A percentile compares a stretch with the other conserved stretches of the same genome.
phyloP scores from a whole-genome alignment of 352 stramenopile genomes.

The Phytophthora pistaciae region DNA sequence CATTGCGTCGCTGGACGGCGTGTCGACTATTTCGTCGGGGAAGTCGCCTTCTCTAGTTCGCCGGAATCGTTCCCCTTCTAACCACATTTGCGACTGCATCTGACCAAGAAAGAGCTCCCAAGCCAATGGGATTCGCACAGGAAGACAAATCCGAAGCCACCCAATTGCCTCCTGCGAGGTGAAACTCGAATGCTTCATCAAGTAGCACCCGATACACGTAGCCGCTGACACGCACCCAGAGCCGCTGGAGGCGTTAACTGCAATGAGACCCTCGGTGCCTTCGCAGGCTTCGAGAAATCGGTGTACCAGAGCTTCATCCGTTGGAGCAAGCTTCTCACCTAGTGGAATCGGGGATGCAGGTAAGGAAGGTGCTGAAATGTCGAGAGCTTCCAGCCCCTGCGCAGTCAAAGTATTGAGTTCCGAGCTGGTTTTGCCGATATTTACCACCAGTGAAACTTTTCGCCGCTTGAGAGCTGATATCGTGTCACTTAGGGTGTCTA shows the following conservation, averaged over 20 bases:
- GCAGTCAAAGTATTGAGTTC: conserved; percentile 15
- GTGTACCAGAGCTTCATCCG: conserved; percentile 74
- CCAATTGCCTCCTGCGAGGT: conserved; percentile 95
- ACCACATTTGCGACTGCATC: conserved; percentile 87
- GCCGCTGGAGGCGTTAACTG: conserved; percentile 74
- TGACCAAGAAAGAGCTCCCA: conserved; percentile 93
- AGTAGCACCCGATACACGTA: conserved; percentile 97
- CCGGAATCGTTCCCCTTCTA: conserved; percentile 55
- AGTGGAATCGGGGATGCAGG: neutral
- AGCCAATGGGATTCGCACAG: conserved; percentile 82
- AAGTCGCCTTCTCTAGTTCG: conserved; percentile 25
- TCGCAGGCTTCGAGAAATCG: conserved; percentile 93
- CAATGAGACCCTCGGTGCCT: conserved; percentile 55
- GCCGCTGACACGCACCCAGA: conserved; percentile 71
- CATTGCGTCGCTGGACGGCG: conserved; percentile 15
- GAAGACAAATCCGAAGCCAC: conserved; percentile 96
- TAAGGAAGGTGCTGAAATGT: conserved; percentile 19
- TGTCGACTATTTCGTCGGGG: conserved; percentile 12
- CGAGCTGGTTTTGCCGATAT: conserved; percentile 17
- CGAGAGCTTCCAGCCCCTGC: conserved; percentile 22
- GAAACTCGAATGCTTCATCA: conserved; percentile 98
- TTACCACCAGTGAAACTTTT: conserved; percentile 36
- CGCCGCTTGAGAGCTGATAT: conserved; percentile 31
- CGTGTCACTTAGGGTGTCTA: neutral
- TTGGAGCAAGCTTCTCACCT: neutral